A percentile compares a stretch with the other conserved stretches of the same genome.
Evolutionary conservation across 768 basidiomycete genomes (phyloP).

Genomic region (Lentinula raphanica): DNA sequence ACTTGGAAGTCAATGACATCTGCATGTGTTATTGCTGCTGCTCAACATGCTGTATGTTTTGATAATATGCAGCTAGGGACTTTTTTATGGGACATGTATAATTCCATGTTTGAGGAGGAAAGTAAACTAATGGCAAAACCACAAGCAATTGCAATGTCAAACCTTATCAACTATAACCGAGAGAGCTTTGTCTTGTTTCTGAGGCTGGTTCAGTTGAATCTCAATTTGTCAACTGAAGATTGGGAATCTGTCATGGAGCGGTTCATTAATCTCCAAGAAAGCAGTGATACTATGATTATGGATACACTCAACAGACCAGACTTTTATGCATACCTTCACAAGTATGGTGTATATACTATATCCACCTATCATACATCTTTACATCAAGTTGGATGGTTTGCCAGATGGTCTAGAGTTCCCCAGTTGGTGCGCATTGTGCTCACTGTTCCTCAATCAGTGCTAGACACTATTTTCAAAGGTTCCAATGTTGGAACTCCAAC

Average conservation of each 20-base stretch:
- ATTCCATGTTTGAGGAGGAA: conserved; percentile 39
- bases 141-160: conserved; percentile 14
- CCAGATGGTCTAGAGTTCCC: conserved; percentile 25
- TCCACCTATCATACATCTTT: conserved; percentile 10
- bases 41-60: conserved; percentile 13
- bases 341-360: conserved; percentile 31
- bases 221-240: conserved; percentile 21
- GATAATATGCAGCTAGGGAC: conserved; percentile 29
- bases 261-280: conserved; percentile 20
- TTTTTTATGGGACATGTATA: conserved; percentile 39
- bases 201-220: conserved; percentile 30
- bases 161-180: conserved; percentile 40
- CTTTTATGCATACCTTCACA: conserved; percentile 38
- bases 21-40: conserved; percentile 13
- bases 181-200: conserved; percentile 44
- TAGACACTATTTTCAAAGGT: conserved; percentile 17
- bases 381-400: conserved; percentile 18
- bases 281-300: conserved; percentile 16
- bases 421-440: conserved; percentile 30
- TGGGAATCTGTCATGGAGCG: conserved; percentile 40
- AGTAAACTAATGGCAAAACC: background rate
- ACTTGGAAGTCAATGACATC: conserved; percentile 31
- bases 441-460: conserved; percentile 25
- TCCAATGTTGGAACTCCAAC: conserved; percentile 23
- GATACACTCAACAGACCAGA: conserved; percentile 38